phyloP scores from a whole-genome alignment of 805 yeast species.

The Wickerhamiella shivajii region DNA sequence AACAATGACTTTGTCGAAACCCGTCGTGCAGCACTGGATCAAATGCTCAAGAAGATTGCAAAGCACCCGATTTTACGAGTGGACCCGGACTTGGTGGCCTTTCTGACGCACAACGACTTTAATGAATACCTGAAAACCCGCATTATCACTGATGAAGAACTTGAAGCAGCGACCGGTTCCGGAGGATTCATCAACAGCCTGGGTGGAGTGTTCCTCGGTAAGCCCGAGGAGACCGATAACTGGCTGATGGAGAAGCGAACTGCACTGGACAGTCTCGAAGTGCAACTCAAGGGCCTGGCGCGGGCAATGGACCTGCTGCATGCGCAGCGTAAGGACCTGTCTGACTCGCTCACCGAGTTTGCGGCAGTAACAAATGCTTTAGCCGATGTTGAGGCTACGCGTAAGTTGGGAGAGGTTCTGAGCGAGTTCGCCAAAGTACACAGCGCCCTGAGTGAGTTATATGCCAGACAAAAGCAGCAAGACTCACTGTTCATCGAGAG shows the following conservation, averaged over 20 bases:
- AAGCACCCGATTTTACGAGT: constrained; percentile 39
- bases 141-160: constrained; percentile 35
- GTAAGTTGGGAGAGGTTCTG: constrained; percentile 46
- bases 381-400: constrained; percentile 62
- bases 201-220: constrained; percentile 49
- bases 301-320: constrained; percentile 62
- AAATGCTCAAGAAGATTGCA: constrained; percentile 67
- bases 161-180: constrained; percentile 22
- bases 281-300: constrained; percentile 52
- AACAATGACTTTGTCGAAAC: constrained; percentile 80
- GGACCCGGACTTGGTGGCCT: constrained; percentile 66
- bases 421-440: constrained; percentile 61
- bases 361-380: constrained; percentile 40
- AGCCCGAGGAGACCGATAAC: constrained; percentile 63
- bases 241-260: constrained; percentile 57
- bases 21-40: constrained; percentile 70
- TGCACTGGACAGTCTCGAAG: constrained; percentile 57
- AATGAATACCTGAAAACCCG: constrained; percentile 43
- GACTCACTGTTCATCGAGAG: constrained; percentile 77
- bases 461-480: constrained; percentile 67
- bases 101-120: constrained; percentile 63
- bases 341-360: constrained; percentile 55
- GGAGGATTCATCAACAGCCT: constrained; percentile 52
- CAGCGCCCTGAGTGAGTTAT: constrained; percentile 49
- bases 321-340: constrained; percentile 60